Evolutionary conservation across 805 yeast genomes (phyloP).

Genomic region (Zygosaccharomyces pseudorouxii): DNA sequence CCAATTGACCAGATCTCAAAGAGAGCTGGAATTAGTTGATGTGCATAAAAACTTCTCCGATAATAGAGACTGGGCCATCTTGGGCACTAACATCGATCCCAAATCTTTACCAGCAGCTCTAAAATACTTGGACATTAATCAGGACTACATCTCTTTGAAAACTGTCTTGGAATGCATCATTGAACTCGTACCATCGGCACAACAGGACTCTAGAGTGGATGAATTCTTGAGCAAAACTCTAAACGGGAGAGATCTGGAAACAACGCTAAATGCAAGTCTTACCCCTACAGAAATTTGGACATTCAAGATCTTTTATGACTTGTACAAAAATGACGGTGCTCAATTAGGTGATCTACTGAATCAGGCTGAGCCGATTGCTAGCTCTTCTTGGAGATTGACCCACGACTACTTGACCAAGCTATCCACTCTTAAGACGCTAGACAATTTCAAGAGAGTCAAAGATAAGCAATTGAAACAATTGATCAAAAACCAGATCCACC

Average conservation of each 20-base stretch:
- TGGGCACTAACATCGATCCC: slow-evolving; percentile 14
- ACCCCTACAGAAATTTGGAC: slow-evolving; percentile 21
- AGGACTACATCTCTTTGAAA: slow-evolving; percentile 14
- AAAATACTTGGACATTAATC: slow-evolving; percentile 14
- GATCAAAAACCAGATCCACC: slow-evolving; percentile 19
- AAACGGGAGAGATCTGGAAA: slow-evolving; percentile 1
- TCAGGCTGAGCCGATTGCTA: neutral
- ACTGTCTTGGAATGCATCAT: slow-evolving; percentile 24
- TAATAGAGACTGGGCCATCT: slow-evolving; percentile 30
- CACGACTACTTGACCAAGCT: slow-evolving; percentile 23
- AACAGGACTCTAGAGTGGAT: slow-evolving; percentile 13
- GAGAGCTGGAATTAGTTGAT: slow-evolving; percentile 33
- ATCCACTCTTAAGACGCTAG: slow-evolving; percentile 30
- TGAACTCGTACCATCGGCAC: slow-evolving; percentile 16
- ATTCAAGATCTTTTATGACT: slow-evolving; percentile 18
- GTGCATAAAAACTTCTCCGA: slow-evolving; percentile 10
- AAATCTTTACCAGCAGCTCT: slow-evolving; percentile 14
- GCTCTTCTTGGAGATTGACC: slow-evolving; percentile 22
- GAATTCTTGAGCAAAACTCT: slow-evolving; percentile 2
- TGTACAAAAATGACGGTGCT: slow-evolving; percentile 20
- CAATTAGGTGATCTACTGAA: slow-evolving; percentile 5
- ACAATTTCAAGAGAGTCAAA: slow-evolving; percentile 25
- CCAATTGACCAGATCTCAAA: slow-evolving; percentile 22
- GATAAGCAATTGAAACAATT: slow-evolving; percentile 15
- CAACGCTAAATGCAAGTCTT: neutral